phyloP scores from a whole-genome alignment of 768 basidiomycete genomes.

The Lepiota brunneoincarnata region DNA sequence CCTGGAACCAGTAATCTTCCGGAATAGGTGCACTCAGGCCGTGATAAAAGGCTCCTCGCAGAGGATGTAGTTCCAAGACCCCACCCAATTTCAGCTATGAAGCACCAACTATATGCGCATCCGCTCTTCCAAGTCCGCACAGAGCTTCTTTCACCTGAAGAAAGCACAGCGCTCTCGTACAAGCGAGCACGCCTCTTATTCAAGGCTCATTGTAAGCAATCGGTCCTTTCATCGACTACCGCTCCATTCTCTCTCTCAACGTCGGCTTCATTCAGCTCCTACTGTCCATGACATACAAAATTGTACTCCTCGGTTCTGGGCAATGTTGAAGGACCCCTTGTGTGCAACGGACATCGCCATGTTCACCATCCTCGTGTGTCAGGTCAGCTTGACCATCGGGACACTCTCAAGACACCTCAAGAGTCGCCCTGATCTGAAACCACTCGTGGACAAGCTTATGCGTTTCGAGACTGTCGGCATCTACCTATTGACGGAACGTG shows the following conservation, averaged over 20 bases:
- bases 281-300: slow-evolving; percentile 45
- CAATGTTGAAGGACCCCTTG: slow-evolving; percentile 52
- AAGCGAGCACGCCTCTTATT: slow-evolving; percentile 46
- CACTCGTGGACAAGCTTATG: slow-evolving; percentile 47
- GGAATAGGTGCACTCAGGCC: background rate
- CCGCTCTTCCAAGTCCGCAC: slow-evolving; percentile 44
- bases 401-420: slow-evolving; percentile 49
- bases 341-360: slow-evolving; percentile 48
- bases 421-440: slow-evolving; percentile 45
- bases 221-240: background rate
- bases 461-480: slow-evolving; percentile 52
- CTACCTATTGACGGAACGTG: slow-evolving; percentile 53
- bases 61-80: background rate
- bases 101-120: slow-evolving; percentile 36
- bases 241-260: slow-evolving; percentile 11
- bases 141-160: slow-evolving; percentile 43
- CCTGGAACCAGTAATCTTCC: slow-evolving; percentile 7
- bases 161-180: slow-evolving; percentile 48
- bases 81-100: slow-evolving; percentile 23
- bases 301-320: slow-evolving; percentile 50
- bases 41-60: background rate
- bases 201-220: slow-evolving; percentile 43
- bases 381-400: slow-evolving; percentile 52
- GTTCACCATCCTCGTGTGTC: slow-evolving; percentile 51
- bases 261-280: slow-evolving; percentile 27